Evolutionary conservation across 192 early-diverging fungal species (phyloP).

Genomic region (Backusella mclennaniae): DNA sequence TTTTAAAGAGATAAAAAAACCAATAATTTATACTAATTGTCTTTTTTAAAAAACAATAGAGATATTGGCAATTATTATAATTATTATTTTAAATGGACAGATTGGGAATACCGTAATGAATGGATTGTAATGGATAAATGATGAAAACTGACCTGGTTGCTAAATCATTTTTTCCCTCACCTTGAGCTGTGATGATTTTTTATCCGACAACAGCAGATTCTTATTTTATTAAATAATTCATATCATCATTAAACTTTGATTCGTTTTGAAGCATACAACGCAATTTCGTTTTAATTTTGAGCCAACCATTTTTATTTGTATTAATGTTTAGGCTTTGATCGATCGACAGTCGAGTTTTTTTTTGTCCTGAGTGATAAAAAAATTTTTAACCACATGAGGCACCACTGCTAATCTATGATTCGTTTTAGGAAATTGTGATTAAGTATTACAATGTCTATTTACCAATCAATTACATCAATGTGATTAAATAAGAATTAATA

Average conservation of each 20-base stretch:
- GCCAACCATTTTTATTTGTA: too few relatives aligned
- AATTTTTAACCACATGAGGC: background rate
- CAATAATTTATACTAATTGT: background rate
- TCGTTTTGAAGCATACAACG: too few relatives aligned
- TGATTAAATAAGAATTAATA: background rate
- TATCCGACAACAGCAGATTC: too few relatives aligned
- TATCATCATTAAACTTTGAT: too few relatives aligned
- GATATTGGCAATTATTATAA: background rate
- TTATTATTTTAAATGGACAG: background rate
- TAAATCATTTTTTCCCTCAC: too few relatives aligned
- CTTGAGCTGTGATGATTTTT: too few relatives aligned
- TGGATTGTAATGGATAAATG: background rate
- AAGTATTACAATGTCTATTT: background rate
- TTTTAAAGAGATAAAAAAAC: background rate
- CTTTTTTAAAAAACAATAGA: background rate
- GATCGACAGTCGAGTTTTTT: too few relatives aligned
- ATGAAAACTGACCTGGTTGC: background rate
- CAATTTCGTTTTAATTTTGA: too few relatives aligned
- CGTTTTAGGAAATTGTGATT: background rate
- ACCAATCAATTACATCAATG: conserved; percentile 7
- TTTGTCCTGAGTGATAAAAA: too few relatives aligned
- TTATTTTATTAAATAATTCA: too few relatives aligned
- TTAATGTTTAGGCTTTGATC: too few relatives aligned
- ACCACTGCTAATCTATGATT: background rate
- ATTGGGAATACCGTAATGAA: background rate